These are phyloP conservation scores for Colletotrichum salicis DNA, from an alignment of 2,329 filamentous ascomycete genomes.

Conservation along the genomic window DNA sequence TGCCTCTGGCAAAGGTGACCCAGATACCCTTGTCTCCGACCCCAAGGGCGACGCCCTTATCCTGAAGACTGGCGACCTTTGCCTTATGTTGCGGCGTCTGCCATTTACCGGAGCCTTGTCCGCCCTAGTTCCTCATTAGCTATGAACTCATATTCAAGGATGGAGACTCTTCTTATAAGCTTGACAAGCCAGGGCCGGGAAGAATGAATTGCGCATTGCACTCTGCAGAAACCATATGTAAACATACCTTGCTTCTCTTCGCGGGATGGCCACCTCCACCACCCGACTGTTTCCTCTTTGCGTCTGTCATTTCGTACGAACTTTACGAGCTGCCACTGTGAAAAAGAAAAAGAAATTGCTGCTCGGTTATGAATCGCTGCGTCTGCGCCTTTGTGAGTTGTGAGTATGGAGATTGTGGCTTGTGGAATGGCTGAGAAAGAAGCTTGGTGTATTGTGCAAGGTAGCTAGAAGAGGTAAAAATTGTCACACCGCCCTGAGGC, in stretches of 20 bases:
- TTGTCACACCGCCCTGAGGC: constrained; percentile 11
- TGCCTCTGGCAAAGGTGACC: constrained; percentile 79
- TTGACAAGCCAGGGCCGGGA: neutral
- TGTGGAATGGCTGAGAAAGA: neutral
- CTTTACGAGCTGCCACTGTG: neutral
- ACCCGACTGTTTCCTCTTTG: constrained; percentile 48
- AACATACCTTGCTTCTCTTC: constrained; percentile 56
- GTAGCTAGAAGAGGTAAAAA: constrained; percentile 2
- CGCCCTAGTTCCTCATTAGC: constrained; percentile 9
- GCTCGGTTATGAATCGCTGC: neutral
- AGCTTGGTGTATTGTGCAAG: neutral
- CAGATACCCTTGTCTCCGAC: constrained; percentile 80
- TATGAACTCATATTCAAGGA: neutral
- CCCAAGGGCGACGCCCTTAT: constrained; percentile 62
- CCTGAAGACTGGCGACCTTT: constrained; percentile 56
- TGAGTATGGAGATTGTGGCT: neutral
- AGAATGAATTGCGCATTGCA: neutral
- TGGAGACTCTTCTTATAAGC: neutral
- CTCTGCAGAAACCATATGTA: neutral
- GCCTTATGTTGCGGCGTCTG: constrained; percentile 68
- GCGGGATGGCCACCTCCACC: constrained; percentile 37
- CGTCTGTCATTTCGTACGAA: constrained; percentile 44
- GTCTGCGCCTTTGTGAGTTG: no score
- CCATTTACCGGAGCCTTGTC: constrained; percentile 64
- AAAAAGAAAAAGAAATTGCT: no score